phyloP scores from a whole-genome alignment of 2,329 filamentous ascomycete species.

The Beauveria bassiana region DNA sequence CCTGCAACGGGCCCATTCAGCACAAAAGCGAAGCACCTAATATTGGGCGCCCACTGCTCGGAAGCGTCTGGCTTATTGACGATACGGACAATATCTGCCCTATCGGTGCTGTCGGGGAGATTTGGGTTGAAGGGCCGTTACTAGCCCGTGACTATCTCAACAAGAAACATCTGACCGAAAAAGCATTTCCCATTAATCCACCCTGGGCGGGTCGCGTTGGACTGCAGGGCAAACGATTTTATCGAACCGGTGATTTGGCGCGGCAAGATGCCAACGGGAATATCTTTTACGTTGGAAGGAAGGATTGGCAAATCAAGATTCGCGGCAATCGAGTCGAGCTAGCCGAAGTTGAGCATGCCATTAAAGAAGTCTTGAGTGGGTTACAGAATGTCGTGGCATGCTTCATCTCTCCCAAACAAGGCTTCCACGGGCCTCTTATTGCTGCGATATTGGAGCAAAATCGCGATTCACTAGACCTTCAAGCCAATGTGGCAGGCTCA shows the following conservation, averaged over 20 bases:
- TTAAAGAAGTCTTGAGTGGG: not conserved
- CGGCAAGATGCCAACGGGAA: conserved; percentile 23
- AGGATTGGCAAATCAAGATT: conserved; percentile 49
- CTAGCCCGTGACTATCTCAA: conserved; percentile 43
- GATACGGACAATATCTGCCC: conserved; percentile 16
- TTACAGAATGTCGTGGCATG: not conserved
- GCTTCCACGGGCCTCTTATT: not conserved
- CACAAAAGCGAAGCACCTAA: not conserved
- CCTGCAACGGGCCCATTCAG: not conserved
- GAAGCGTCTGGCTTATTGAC: conserved; percentile 16
- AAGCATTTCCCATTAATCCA: conserved; percentile 7
- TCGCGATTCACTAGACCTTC: not conserved
- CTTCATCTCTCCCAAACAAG: not conserved
- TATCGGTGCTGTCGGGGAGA: conserved; percentile 21
- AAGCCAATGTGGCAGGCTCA: not conserved
- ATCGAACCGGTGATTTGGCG: conserved; percentile 39
- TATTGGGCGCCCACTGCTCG: conserved; percentile 8
- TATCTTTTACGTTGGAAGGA: conserved; percentile 38
- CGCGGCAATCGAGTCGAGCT: conserved; percentile 46
- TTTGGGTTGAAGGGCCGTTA: conserved; percentile 32
- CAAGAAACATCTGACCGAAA: conserved; percentile 23
- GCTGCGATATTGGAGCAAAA: not conserved
- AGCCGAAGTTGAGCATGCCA: conserved; percentile 12
- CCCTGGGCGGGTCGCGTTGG: not conserved
- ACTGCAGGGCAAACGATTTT: conserved; percentile 20